Evolutionary conservation across 345 rosid species (phyloP).

Genomic region (Schrenkiella parvula): DNA sequence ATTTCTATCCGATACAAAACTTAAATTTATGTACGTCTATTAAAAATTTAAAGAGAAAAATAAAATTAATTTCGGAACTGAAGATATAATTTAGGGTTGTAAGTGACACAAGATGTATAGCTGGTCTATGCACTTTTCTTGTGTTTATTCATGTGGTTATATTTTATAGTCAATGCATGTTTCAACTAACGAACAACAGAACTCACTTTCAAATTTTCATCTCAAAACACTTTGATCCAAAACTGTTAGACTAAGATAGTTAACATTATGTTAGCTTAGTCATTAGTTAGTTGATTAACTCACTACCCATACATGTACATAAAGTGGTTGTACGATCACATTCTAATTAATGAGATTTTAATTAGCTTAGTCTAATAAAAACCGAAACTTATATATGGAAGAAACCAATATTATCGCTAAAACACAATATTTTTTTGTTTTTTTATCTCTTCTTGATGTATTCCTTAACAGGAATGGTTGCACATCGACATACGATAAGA

Average conservation of each 20-base stretch:
- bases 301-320: no score
- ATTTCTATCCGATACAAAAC: neutral
- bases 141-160: neutral
- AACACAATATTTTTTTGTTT: no score
- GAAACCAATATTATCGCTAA: neutral
- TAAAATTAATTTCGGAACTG: neutral
- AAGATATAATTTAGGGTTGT: neutral
- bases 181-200: neutral
- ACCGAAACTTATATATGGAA: neutral
- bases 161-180: neutral
- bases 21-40: neutral
- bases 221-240: neutral
- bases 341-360: no score
- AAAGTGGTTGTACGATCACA: no score
- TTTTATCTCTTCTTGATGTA: neutral
- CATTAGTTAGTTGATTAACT: no score
- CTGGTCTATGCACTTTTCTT: neutral
- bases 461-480: slow-evolving; percentile 42
- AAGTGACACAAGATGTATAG: neutral
- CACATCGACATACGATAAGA: slow-evolving; percentile 65
- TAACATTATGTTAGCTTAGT: no score
- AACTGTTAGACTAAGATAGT: no score
- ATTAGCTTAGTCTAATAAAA: no score
- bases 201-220: neutral
- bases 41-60: neutral